Evolutionary conservation across 345 rosid genomes (phyloP).

Genomic region (Eucalyptus cladocalyx): DNA sequence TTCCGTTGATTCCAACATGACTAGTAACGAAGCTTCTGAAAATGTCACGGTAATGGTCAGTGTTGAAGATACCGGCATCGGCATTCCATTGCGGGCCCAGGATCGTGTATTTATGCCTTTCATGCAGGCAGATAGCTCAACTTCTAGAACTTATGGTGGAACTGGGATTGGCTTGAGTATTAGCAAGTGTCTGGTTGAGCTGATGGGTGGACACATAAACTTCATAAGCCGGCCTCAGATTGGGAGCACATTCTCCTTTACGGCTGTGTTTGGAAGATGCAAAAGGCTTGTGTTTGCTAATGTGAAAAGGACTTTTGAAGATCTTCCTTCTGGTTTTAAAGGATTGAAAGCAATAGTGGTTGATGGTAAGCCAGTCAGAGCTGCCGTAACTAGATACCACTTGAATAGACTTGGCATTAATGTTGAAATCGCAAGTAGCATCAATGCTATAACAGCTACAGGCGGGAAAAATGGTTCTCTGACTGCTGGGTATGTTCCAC

Average conservation of each 20-base stretch:
- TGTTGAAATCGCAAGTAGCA: constrained; percentile 47
- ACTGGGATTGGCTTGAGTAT: constrained; percentile 98
- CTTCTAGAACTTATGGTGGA: constrained; percentile 86
- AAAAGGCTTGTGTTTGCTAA: constrained; percentile 12
- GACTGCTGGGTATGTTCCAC: constrained; percentile 35
- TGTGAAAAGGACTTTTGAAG: constrained; percentile 43
- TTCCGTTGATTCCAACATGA: constrained; percentile 15
- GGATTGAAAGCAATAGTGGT: constrained; percentile 77
- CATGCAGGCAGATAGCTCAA: constrained; percentile 98
- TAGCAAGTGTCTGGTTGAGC: constrained; percentile 85
- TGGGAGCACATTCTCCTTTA: constrained; percentile 88
- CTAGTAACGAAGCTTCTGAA: constrained; percentile 19
- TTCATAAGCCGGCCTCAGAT: constrained; percentile 70
- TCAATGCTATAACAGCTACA: constrained; percentile 21
- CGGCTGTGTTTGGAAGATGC: constrained; percentile 48
- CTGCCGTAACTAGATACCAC: constrained; percentile 84
- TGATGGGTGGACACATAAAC: constrained; percentile 84
- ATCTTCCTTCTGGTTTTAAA: constrained; percentile 56
- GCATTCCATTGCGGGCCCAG: constrained; percentile 80
- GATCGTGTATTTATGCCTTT: constrained; percentile 90
- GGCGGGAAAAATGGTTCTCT: constrained; percentile 38
- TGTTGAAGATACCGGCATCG: constrained; percentile 96
- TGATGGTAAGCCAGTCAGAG: constrained; percentile 85
- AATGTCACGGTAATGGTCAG: constrained; percentile 55
- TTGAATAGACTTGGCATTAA: constrained; percentile 80